Conservation (phyloP, 1,139 yeast genomes). For the Arxiozyma slooffiae region DNA sequence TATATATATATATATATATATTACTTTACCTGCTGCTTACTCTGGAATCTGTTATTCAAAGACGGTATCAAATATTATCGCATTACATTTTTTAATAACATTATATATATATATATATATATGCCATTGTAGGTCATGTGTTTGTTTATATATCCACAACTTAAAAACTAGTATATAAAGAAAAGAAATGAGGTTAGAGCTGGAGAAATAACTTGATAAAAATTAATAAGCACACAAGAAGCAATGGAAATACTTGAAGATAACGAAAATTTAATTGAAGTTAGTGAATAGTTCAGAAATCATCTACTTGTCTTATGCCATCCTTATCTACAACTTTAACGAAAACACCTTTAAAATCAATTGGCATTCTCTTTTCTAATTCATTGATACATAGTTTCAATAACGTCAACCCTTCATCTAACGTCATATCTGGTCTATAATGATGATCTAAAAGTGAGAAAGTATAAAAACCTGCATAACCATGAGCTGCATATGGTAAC, state of each 20-base stretch:
- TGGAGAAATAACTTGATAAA: no score
- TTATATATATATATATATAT: no score
- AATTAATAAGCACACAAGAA: no score
- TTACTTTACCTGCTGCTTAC: no score
- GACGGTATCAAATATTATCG: no score
- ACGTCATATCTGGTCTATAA: slow-evolving; percentile 65
- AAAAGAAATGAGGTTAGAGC: no score
- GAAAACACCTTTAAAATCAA: slow-evolving; percentile 85
- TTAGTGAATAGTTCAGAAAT: slow-evolving; percentile 4
- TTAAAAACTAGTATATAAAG: no score
- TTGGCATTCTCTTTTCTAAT: slow-evolving; percentile 80
- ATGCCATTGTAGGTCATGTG: no score
- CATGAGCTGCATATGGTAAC: slow-evolving; percentile 93
- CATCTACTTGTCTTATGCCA: slow-evolving; percentile 45
- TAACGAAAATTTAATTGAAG: background rate
- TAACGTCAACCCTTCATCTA: slow-evolving; percentile 71
- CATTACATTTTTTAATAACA: no score
- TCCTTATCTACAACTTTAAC: slow-evolving; percentile 69
- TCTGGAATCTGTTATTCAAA: no score
- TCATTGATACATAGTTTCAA: slow-evolving; percentile 69
- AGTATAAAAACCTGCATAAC: slow-evolving; percentile 92
- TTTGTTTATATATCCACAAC: no score
- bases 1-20: no score
- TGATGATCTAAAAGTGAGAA: slow-evolving; percentile 86
- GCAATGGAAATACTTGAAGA: background rate